A percentile compares a stretch with the other conserved stretches of the same genome.
Conservation (phyloP, 371 early-diverging fungal species). For the Mucor velutinosus region DNA sequence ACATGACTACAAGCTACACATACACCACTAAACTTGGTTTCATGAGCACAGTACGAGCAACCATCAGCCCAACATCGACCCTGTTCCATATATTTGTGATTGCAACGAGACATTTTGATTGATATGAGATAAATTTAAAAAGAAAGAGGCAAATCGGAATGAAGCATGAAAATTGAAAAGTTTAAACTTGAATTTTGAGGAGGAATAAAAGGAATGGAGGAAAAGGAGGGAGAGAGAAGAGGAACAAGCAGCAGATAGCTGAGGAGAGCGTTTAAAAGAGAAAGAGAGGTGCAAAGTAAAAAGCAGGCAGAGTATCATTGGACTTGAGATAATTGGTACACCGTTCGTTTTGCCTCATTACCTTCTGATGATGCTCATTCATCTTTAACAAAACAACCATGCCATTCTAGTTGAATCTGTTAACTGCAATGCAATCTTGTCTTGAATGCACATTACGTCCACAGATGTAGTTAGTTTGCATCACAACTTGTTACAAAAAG, state of each 20-base stretch:
- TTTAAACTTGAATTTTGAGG: background rate
- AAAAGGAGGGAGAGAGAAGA: background rate
- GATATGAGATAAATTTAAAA: background rate
- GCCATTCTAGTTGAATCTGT: background rate
- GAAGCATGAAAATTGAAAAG: background rate
- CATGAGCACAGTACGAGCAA: background rate
- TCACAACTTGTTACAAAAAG: too few relatives aligned
- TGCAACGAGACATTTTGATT: background rate
- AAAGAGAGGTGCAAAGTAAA: background rate
- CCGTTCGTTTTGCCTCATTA: background rate
- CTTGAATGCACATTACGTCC: background rate
- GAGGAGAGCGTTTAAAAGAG: too few relatives aligned
- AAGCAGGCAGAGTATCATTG: background rate
- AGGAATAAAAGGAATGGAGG: background rate
- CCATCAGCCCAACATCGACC: background rate
- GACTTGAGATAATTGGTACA: background rate
- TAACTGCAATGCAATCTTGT: too few relatives aligned
- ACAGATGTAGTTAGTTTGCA: too few relatives aligned
- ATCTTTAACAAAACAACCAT: background rate
- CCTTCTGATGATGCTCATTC: too few relatives aligned
- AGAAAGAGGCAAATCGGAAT: background rate
- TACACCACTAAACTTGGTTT: background rate
- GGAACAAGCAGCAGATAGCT: too few relatives aligned
- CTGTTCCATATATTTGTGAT: background rate
- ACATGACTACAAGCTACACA: background rate